These are phyloP conservation scores for Aspergillus sclerotiicarbonarius DNA, from an alignment of 495 filamentous ascomycete genomes.

Conservation along the genomic window DNA sequence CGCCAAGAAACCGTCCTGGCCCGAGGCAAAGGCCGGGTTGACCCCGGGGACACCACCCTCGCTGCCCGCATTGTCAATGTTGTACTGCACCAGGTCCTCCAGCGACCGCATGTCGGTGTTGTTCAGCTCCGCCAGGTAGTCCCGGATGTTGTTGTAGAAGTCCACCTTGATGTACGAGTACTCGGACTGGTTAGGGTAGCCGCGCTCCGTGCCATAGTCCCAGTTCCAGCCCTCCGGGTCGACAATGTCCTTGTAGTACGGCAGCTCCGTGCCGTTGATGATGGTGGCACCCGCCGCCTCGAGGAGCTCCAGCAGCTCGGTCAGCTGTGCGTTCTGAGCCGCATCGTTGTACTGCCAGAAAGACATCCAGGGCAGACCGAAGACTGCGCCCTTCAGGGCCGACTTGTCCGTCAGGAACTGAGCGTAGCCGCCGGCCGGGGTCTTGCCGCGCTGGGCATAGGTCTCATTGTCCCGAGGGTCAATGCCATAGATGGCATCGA, in stretches of 20 bases:
- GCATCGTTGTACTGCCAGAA: constrained; percentile 61
- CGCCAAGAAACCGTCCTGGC: constrained; percentile 67
- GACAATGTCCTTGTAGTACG: constrained; percentile 58
- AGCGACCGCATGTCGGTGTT: constrained; percentile 63
- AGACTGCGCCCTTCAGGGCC: constrained; percentile 58
- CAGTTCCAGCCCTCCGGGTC: constrained; percentile 67
- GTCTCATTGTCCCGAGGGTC: constrained; percentile 61
- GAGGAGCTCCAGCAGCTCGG: constrained; percentile 54
- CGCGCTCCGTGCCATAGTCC: constrained; percentile 64
- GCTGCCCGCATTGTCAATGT: constrained; percentile 60
- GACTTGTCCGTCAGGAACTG: constrained; percentile 52
- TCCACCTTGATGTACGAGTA: constrained; percentile 72
- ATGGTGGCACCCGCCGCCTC: constrained; percentile 61
- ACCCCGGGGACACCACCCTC: constrained; percentile 66
- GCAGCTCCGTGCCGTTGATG: constrained; percentile 68
- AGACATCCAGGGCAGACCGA: constrained; percentile 68
- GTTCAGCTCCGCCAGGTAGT: constrained; percentile 62
- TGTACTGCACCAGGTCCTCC: constrained; percentile 68
- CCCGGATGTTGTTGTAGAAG: constrained; percentile 71
- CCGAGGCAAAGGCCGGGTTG: constrained; percentile 64
- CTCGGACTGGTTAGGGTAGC: constrained; percentile 66
- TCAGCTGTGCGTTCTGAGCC: constrained; percentile 51
- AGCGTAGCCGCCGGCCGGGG: constrained; percentile 53
- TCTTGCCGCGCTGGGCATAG: constrained; percentile 49
- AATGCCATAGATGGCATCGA: constrained; percentile 65